Conservation (phyloP, 192 early-diverging fungal species). For the Coemansia sp. region DNA sequence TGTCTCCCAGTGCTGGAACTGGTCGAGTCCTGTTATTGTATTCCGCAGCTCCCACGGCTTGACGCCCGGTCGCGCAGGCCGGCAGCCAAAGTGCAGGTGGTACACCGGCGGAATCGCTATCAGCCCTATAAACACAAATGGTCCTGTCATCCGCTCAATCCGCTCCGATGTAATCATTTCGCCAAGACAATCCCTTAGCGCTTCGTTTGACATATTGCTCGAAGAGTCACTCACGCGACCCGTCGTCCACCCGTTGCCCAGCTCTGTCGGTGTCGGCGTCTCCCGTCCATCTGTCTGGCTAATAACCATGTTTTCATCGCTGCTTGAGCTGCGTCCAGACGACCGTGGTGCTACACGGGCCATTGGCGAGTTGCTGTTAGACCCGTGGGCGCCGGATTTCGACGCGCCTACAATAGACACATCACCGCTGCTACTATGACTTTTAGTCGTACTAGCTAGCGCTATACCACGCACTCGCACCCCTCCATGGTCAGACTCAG, state of each 20-base stretch:
- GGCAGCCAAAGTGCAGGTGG: conserved; percentile 20
- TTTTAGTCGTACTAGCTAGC: background rate
- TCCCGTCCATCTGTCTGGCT: background rate
- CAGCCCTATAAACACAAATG: conserved; percentile 26
- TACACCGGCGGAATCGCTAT: conserved; percentile 16
- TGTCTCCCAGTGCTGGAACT: conserved; percentile 16
- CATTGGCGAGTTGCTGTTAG: background rate
- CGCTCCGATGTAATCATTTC: conserved; percentile 15
- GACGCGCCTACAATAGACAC: background rate
- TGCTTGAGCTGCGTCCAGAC: background rate
- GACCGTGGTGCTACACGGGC: background rate
- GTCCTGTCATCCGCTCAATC: conserved; percentile 22
- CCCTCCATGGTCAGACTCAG: conserved; percentile 5
- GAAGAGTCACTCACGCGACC: background rate
- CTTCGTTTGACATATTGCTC: background rate
- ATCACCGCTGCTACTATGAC: background rate
- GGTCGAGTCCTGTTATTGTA: conserved; percentile 12
- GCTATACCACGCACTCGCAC: background rate
- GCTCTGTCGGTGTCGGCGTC: conserved; percentile 4
- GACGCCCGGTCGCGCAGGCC: conserved; percentile 12
- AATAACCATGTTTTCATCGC: background rate
- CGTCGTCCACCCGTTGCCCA: conserved; percentile 2
- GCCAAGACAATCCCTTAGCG: conserved; percentile 15
- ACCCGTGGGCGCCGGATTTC: background rate
- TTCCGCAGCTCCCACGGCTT: conserved; percentile 1